These are phyloP conservation scores for Cucurbita ficifolia DNA, from an alignment of 306 rosid genomes.

Conservation along the genomic window DNA sequence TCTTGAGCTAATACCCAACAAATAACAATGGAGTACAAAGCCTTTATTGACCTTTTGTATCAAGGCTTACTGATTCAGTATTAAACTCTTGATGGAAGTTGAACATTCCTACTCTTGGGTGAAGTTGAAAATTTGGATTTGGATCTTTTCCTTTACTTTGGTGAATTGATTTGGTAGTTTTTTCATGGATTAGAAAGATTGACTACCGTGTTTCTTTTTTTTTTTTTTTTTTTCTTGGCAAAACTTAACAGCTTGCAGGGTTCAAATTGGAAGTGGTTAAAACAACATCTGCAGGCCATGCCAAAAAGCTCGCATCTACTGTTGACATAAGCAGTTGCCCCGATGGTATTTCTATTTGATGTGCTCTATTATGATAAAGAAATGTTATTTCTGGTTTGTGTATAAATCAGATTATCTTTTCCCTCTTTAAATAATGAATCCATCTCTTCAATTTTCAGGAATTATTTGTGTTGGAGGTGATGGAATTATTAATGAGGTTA, in stretches of 20 bases:
- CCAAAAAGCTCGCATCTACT: conserved; percentile 67
- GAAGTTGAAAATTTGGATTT: background rate
- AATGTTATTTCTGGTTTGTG: conserved; percentile 9
- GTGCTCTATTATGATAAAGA: conserved; percentile 1
- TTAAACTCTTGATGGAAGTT: background rate
- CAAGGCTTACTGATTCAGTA: background rate
- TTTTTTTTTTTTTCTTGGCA: background rate
- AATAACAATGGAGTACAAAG: background rate
- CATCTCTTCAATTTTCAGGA: conserved; percentile 34
- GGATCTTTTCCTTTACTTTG: background rate
- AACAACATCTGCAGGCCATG: conserved; percentile 94
- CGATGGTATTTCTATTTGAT: conserved; percentile 51
- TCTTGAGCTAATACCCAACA: background rate
- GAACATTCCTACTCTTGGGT: background rate
- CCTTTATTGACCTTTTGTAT: background rate
- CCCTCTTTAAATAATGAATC: conserved; percentile 5
- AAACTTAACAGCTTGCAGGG: conserved; percentile 88
- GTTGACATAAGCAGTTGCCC: conserved; percentile 90
- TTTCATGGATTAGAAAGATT: background rate
- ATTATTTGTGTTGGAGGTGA: conserved; percentile 98
- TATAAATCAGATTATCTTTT: conserved; percentile 11
- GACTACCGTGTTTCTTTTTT: background rate
- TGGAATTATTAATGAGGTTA: conserved; percentile 97
- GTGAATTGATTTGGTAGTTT: background rate
- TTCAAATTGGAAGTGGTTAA: conserved; percentile 86